Conservation (phyloP, 2,329 filamentous ascomycete species). For the Aspergillus texensis region DNA sequence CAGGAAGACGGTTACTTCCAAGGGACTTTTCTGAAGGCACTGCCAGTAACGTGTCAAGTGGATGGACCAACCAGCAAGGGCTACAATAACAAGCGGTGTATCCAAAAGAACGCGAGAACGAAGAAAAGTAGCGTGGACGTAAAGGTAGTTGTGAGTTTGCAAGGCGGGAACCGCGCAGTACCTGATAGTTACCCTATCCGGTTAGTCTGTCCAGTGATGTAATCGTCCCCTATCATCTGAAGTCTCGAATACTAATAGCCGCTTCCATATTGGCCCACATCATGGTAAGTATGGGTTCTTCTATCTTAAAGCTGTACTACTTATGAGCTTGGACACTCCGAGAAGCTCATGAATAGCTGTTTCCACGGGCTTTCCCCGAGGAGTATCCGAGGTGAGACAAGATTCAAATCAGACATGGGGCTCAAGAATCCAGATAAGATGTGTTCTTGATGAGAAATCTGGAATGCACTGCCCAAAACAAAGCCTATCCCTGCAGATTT, state of each 20-base stretch:
- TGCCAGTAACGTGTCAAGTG: background rate
- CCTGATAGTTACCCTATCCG: conserved; percentile 4
- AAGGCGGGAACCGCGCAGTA: conserved; percentile 4
- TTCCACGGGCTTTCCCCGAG: background rate
- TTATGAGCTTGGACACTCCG: background rate
- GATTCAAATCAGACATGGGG: background rate
- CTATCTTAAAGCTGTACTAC: background rate
- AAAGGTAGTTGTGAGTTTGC: background rate
- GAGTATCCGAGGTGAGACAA: background rate
- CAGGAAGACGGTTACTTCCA: background rate
- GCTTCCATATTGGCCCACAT: background rate
- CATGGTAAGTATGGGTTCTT: background rate
- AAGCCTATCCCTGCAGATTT: too few species aligned
- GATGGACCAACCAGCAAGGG: background rate
- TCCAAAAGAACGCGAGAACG: background rate
- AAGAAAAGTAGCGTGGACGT: background rate
- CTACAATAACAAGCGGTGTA: background rate
- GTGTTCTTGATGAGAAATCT: background rate
- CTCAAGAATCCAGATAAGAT: background rate
- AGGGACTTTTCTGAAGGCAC: background rate
- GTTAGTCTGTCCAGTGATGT: conserved; percentile 7
- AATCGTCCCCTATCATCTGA: background rate
- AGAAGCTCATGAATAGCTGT: background rate
- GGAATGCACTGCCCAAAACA: background rate
- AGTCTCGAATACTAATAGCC: background rate